Evolutionary conservation across 805 yeast genomes (phyloP).

Genomic region (Myxozyma monticola): DNA sequence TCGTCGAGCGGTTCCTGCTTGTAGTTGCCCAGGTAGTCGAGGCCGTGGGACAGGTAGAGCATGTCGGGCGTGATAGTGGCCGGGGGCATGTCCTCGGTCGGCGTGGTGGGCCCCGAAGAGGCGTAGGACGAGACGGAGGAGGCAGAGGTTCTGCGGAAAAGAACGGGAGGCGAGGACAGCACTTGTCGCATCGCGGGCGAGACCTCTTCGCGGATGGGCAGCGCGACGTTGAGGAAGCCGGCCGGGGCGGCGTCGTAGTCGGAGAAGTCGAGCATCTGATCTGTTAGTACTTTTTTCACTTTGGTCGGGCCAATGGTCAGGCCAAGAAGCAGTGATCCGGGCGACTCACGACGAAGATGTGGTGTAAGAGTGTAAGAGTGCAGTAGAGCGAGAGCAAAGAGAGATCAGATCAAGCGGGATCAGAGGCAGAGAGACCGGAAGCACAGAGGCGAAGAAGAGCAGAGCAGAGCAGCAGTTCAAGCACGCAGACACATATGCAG

Average conservation of each 20-base stretch:
- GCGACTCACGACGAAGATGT: not conserved
- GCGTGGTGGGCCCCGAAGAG: slow-evolving; percentile 22
- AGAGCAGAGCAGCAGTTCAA: no score
- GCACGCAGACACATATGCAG: no score
- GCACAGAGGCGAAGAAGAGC: no score
- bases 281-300: no score
- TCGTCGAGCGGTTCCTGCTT: not conserved
- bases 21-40: not conserved
- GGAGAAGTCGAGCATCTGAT: slow-evolving; percentile 1
- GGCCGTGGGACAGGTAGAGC: slow-evolving; percentile 15
- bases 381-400: no score
- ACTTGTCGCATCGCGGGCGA: slow-evolving; percentile 17
- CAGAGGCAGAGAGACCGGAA: not conserved
- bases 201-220: not conserved
- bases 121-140: slow-evolving; percentile 14
- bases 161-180: slow-evolving; percentile 22
- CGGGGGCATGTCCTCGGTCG: slow-evolving; percentile 23
- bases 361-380: not conserved
- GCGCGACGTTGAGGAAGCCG: not conserved
- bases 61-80: slow-evolving; percentile 27
- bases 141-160: slow-evolving; percentile 17
- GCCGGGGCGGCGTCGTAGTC: not conserved
- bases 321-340: not conserved
- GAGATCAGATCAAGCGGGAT: not conserved
- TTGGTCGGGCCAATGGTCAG: not conserved